Base-by-base conservation (phyloP, 495 filamentous ascomycete genomes). In the Cairneyella variabilis region DNA sequence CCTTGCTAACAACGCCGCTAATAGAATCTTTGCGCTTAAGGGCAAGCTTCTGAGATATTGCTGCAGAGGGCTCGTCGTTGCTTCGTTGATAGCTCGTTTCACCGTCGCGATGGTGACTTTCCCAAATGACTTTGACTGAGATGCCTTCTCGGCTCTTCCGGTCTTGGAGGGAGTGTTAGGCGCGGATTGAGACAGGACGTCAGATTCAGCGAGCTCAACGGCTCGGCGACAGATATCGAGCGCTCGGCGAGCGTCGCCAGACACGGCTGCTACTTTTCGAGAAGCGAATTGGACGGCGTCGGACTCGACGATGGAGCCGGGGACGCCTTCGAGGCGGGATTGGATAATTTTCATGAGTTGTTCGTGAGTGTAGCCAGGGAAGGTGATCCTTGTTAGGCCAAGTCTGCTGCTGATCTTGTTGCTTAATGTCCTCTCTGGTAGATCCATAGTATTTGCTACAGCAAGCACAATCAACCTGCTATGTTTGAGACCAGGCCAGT, bases 391-490 rank as follows among this genome's bases (percentile, higher is more conserved):
- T 17, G 88, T 92, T 5, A 95, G 69, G 17, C 90, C 92, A 32
- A 98, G 76, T 59, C 95, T 84, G 58, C 86, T 91, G 59, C 88
- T 93, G 68, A 99, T 99, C 68, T 97, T 97, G 71, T 99, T 99
- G 69, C 87, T 91, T 14, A 99, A 76, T 0, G 95, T 99, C 63
- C 95, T 81, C 69, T 99, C 95, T 0, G 95, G 95, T 18, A 99
- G 73, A 69, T 99, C 95, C 95, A 99, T 99, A 18, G 95, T 99
- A 68, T 99, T 99, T 28, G 95, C 95, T 9, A 99, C 95, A 7
- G 95, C 95, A 0, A 99, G 79, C 11, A 99, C 95, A 64, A 97
- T 96, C 28, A 99, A 77, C 40, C 90, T 80, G 25, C 88, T 93
- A 65, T 99, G 90, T 28, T 88, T 82, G 17, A 96, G 78, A 17